Evolutionary conservation across 345 rosid species (phyloP), one percentile per base, ranked within the genome.

Genomic region (Jatropha curcas): DNA sequence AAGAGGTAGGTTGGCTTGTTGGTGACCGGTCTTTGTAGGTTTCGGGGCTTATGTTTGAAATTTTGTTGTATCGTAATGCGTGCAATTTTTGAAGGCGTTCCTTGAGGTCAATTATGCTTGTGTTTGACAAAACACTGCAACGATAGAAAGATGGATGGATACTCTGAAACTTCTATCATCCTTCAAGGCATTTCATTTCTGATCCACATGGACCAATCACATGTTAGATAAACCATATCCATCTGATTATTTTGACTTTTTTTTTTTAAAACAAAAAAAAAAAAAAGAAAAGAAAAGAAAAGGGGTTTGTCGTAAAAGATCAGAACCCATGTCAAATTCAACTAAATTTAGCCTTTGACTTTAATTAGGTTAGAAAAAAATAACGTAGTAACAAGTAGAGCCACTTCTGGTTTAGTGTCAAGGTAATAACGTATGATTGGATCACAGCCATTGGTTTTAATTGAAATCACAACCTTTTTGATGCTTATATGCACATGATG

Each of bases 151-250:
- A 73, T 31, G 45, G 64, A 67, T 43, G 43, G 33, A 70, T 53
- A 71, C 27, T 53, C 22, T 56, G 34, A 16, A 57, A 41, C 71
- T 28, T 50, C 28, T 51, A 51, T 14, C 37, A n/a, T 12, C 52
- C 2, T 48, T 16, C 19, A 57, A 43, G 70, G 59, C 17, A 7
- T 43, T 73, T 71, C 53, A 33, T 74, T 46, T 22, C 14, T 24
- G 22, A 62, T 66, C 24, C 30, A 16, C 60, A n/a, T 22, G 67
- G 33, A 13, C 68, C 74, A 67, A 79, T 74, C 74, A 19, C 34
- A 37, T 34, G 87, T 81, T 84, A 74, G 87, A 60, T 84, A 66
- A 68, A 77, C 87, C 60, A 77, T 31, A 43, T 22, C 71, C 35
- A 67, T 81, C 76, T 3, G 59, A 63, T 79, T n/a, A 24, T 13